These are phyloP conservation scores for Macadamia integrifolia DNA, from an alignment of 164 flowering plant genomes.

Conservation along the genomic window DNA sequence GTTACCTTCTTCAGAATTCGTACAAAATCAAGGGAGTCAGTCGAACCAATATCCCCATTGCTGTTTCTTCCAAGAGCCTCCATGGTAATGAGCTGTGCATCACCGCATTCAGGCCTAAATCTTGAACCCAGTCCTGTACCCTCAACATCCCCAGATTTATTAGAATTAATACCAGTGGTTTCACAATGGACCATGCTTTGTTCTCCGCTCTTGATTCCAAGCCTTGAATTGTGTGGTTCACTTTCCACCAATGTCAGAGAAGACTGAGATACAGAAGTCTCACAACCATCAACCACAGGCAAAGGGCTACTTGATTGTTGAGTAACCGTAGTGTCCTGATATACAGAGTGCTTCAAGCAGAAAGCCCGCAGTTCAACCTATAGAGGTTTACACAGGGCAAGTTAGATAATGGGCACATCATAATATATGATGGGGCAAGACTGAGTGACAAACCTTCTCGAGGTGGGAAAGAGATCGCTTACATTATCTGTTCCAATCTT, in stretches of 20 bases:
- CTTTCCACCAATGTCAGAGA: constrained; percentile 14
- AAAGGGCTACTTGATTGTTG: constrained; percentile 18
- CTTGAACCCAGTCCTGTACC: constrained; percentile 16
- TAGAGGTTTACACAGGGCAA: constrained; percentile 1
- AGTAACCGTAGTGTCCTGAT: constrained; percentile 18
- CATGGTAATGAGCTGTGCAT: constrained; percentile 16
- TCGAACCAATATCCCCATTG: constrained; percentile 25
- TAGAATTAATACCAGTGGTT: constrained; percentile 18
- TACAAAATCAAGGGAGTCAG: constrained; percentile 30
- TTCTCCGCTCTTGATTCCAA: constrained; percentile 42
- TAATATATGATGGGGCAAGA: neutral
- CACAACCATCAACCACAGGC: constrained; percentile 23
- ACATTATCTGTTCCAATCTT: constrained; percentile 73
- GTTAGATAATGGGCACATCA: neutral
- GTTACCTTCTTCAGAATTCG: constrained; percentile 59
- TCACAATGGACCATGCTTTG: constrained; percentile 19
- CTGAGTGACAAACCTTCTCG: neutral
- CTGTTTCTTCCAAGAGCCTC: constrained; percentile 18
- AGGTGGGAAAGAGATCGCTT: constrained; percentile 13
- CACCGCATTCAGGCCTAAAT: constrained; percentile 24
- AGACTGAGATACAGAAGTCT: constrained; percentile 19
- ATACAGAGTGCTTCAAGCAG: constrained; percentile 79
- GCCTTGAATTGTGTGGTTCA: constrained; percentile 30
- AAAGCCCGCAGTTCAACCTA: constrained; percentile 90
- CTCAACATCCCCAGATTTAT: constrained; percentile 22